Evolutionary conservation across 345 rosid genomes (phyloP).

Genomic region (Trapa incisa): DNA sequence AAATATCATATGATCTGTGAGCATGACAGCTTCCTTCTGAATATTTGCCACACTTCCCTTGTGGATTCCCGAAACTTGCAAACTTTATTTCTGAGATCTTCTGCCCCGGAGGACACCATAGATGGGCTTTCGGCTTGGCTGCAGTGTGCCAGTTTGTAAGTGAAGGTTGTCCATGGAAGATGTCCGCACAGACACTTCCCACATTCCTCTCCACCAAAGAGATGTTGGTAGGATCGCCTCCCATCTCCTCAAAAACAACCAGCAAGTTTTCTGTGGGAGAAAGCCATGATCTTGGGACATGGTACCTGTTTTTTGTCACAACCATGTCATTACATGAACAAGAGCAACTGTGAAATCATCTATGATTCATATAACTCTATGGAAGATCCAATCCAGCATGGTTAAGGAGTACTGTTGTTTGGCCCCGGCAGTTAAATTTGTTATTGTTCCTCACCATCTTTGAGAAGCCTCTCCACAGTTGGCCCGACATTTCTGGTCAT

Average conservation of each 20-base stretch:
- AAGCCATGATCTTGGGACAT: conserved; percentile 37
- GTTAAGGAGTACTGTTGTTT: too few species aligned
- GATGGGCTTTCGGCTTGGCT: conserved; percentile 11
- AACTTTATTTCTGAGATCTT: conserved; percentile 41
- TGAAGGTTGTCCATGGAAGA: conserved; percentile 12
- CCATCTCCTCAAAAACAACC: conserved; percentile 31
- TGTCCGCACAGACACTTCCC: conserved; percentile 20
- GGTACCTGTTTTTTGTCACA: conserved; percentile 24
- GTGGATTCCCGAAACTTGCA: conserved; percentile 57
- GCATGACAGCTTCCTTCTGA: conserved; percentile 54
- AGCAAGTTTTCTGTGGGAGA: conserved; percentile 21
- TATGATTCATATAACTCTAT: neutral
- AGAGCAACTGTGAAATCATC: neutral
- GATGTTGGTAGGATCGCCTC: conserved; percentile 24
- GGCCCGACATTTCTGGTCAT: conserved; percentile 28
- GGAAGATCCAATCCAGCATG: too few species aligned
- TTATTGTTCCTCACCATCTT: conserved; percentile 21
- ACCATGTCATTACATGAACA: neutral
- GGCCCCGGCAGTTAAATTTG: neutral
- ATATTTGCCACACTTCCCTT: conserved; percentile 48
- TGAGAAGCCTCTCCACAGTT: conserved; percentile 40
- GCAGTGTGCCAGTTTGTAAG: conserved; percentile 1
- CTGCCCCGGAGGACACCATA: conserved; percentile 49
- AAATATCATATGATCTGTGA: conserved; percentile 31
- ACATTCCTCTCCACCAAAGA: conserved; percentile 21